These are phyloP conservation scores for Mytilinidion resinicola DNA, from an alignment of 495 filamentous ascomycete genomes.

Conservation along the genomic window DNA sequence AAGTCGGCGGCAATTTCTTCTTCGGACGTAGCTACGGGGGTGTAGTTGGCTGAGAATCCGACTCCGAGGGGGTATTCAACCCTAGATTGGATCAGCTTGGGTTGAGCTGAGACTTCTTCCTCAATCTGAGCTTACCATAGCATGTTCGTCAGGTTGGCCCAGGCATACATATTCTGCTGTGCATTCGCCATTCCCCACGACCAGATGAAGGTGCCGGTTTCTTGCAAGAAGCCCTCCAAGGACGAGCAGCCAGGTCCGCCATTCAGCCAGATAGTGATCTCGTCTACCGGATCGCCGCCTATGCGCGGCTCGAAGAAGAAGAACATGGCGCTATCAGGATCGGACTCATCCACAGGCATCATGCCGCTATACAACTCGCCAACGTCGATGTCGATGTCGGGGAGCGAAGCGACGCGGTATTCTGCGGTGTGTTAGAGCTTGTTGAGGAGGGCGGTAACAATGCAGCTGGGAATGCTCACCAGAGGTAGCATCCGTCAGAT, in stretches of 20 bases:
- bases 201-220: constrained; percentile 61
- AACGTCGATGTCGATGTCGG: constrained; percentile 10
- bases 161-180: constrained; percentile 56
- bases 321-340: constrained; percentile 42
- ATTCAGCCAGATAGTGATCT: constrained; percentile 30
- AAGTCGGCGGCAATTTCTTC: constrained; percentile 30
- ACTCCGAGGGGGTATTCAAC: constrained; percentile 25
- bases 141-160: constrained; percentile 59
- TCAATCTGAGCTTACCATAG: constrained; percentile 44
- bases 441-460: too few relatives aligned
- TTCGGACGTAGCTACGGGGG: constrained; percentile 20
- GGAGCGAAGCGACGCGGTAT: not conserved
- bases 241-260: constrained; percentile 50
- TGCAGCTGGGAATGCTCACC: too few relatives aligned
- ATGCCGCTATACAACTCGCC: constrained; percentile 31
- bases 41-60: constrained; percentile 22
- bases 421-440: not conserved
- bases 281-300: constrained; percentile 34
- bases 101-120: constrained; percentile 3
- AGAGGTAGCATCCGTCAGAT: too few relatives aligned
- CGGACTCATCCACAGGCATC: constrained; percentile 23
- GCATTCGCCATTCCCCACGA: constrained; percentile 53
- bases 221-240: constrained; percentile 59
- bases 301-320: constrained; percentile 48
- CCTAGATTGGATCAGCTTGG: not conserved